Evolutionary conservation across 202 grass and related monocot species (phyloP), one percentile per base, ranked within the genome.

Genomic region (Elaeis oleifera): DNA sequence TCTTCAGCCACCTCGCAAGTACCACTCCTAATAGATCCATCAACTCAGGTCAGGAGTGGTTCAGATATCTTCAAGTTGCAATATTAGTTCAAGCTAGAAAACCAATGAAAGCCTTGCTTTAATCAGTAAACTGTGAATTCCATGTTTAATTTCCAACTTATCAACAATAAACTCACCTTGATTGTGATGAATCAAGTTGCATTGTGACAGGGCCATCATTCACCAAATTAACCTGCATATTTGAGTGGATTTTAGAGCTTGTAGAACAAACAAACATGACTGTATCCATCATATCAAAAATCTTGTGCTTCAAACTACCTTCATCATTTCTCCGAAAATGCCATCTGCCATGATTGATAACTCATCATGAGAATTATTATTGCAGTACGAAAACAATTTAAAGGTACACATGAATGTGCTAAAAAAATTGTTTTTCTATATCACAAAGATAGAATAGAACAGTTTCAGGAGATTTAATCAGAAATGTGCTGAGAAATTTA

Each of bases 181-280:
- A 32, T 15, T 77, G 63, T 59, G 80, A 79, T 61, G 79, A 91
- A 70, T 99, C 88, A 14, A 99, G 75, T 72, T 99, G 94, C 85
- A 99, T 92, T 67, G 94, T 99, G 27, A 99, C 88, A 20, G 88
- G 94, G 17, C 94, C 94, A 73, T 99, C 85, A 68, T 99, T 99
- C 60, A 89, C 85, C 63, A 99, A 73, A 71, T 75, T 86, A 82
- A 92, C 84, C 88, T 89, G 69, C 79, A 89, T 50, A 81, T 26
- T 66, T 16, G 16, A 0, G 39, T 64, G 44, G 72, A 25, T 82
- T 59, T 53, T 54, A 31, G 9, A 23, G 19, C 64, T 66, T 27
- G 54, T 29, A 60, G 16, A 55, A 32, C 23, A 71, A 75, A 53
- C 2, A 11, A 24, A 8, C 21, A 5, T 69, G 51, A 26, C 11